These are phyloP conservation scores for Ceratocystis papillata DNA, from an alignment of 2,329 filamentous ascomycete species.

Conservation along the genomic window DNA sequence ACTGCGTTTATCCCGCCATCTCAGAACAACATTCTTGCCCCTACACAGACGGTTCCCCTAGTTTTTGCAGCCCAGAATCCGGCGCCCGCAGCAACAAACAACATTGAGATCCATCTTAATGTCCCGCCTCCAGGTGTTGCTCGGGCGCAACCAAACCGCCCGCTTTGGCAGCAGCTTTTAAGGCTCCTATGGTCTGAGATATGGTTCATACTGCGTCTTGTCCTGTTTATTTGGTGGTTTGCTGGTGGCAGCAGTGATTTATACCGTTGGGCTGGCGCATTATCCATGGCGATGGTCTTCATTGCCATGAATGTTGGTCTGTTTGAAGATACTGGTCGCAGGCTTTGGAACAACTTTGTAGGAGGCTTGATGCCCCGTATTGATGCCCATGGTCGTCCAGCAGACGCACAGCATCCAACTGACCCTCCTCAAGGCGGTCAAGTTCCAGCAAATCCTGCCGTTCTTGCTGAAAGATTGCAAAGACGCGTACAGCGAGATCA, in stretches of 20 bases:
- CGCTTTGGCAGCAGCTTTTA: slow-evolving; percentile 31
- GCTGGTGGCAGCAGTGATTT: slow-evolving; percentile 48
- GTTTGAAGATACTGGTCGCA: slow-evolving; percentile 45
- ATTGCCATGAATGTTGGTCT: slow-evolving; percentile 50
- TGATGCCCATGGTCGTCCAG: slow-evolving; percentile 33
- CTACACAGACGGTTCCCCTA: slow-evolving; percentile 8
- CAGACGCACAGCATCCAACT: slow-evolving; percentile 28
- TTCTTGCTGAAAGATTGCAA: slow-evolving; percentile 45
- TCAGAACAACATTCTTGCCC: background rate
- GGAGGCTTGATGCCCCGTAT: slow-evolving; percentile 45
- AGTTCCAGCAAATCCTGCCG: slow-evolving; percentile 33
- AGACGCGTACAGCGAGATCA: slow-evolving; percentile 38
- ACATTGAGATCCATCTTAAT: slow-evolving; percentile 7
- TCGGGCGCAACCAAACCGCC: slow-evolving; percentile 6
- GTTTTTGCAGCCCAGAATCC: background rate
- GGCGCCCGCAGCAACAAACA: background rate
- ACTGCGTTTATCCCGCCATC: background rate
- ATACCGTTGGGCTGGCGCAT: slow-evolving; percentile 48
- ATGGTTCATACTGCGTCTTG: slow-evolving; percentile 49
- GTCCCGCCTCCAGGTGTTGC: slow-evolving; percentile 5
- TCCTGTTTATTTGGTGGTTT: slow-evolving; percentile 55
- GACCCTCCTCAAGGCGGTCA: slow-evolving; percentile 2
- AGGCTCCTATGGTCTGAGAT: slow-evolving; percentile 47
- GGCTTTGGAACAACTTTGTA: slow-evolving; percentile 44
- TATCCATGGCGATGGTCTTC: slow-evolving; percentile 43